phyloP scores from a whole-genome alignment of 2,329 filamentous ascomycete species.

The Coniella lustricola region DNA sequence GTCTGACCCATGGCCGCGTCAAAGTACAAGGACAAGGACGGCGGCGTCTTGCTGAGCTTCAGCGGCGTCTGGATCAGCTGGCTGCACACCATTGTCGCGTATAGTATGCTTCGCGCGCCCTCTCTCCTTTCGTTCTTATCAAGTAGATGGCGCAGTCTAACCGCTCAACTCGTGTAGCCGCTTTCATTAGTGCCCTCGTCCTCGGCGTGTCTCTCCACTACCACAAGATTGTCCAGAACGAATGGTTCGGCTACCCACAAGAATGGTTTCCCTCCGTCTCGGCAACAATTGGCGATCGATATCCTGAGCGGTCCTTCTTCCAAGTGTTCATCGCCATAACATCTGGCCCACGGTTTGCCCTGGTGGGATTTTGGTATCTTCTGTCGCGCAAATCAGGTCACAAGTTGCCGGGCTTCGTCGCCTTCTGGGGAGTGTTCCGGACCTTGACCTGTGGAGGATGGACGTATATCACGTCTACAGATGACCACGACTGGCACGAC shows the following conservation, averaged over 20 bases:
- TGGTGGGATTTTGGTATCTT: slow-evolving; percentile 88
- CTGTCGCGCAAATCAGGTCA: slow-evolving; percentile 71
- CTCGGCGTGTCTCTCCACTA: slow-evolving; percentile 81
- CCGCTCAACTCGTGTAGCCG: slow-evolving; percentile 42
- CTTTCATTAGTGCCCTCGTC: slow-evolving; percentile 79
- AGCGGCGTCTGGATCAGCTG: slow-evolving; percentile 89
- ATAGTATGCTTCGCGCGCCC: slow-evolving; percentile 47
- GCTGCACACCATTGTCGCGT: slow-evolving; percentile 77
- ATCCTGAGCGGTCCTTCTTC: slow-evolving; percentile 93
- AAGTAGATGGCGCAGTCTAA: slow-evolving; percentile 6
- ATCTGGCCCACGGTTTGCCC: slow-evolving; percentile 85
- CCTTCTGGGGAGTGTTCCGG: slow-evolving; percentile 72
- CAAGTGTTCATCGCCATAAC: slow-evolving; percentile 96
- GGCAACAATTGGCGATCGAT: slow-evolving; percentile 92
- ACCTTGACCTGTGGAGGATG: slow-evolving; percentile 94
- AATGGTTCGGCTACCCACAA: slow-evolving; percentile 87
- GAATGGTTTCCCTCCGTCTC: slow-evolving; percentile 98
- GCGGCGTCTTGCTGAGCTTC: slow-evolving; percentile 55
- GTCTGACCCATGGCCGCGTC: slow-evolving; percentile 30
- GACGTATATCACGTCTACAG: slow-evolving; percentile 97
- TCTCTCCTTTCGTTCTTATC: background rate
- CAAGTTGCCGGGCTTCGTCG: slow-evolving; percentile 73
- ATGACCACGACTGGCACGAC: slow-evolving; percentile 98
- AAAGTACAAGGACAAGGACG: slow-evolving; percentile 60
- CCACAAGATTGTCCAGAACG: slow-evolving; percentile 95